These are phyloP conservation scores for Xylariaceae sp. DNA, from an alignment of 2,329 filamentous ascomycete species.

Conservation along the genomic window DNA sequence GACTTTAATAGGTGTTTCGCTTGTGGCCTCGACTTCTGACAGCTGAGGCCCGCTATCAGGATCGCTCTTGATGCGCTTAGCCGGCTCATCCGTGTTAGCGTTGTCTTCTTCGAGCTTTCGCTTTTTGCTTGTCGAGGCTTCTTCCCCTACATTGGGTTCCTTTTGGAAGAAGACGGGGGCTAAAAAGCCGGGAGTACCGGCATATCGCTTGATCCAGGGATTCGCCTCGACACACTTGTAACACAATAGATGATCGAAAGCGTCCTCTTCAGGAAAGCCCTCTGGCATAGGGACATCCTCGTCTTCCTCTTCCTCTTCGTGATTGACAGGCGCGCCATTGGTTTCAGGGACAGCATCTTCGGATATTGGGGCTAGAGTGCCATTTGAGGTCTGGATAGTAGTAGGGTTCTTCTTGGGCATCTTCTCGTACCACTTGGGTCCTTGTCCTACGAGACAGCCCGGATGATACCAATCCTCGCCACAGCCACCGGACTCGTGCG, in stretches of 20 bases:
- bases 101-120: slow-evolving; percentile 60
- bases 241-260: slow-evolving; percentile 87
- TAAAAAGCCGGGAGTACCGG: slow-evolving; percentile 74
- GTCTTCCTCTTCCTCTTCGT: slow-evolving; percentile 42
- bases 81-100: slow-evolving; percentile 31
- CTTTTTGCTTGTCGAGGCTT: slow-evolving; percentile 48
- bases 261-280: slow-evolving; percentile 83
- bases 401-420: slow-evolving; percentile 34
- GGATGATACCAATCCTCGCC: slow-evolving; percentile 98
- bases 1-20: slow-evolving; percentile 10
- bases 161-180: slow-evolving; percentile 58
- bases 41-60: slow-evolving; percentile 8
- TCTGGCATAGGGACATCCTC: slow-evolving; percentile 69
- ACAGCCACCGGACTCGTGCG: slow-evolving; percentile 77
- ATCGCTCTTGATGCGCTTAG: slow-evolving; percentile 53
- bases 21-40: slow-evolving; percentile 4
- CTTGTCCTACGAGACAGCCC: slow-evolving; percentile 80
- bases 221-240: slow-evolving; percentile 87
- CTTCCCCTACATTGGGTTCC: slow-evolving; percentile 9
- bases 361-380: slow-evolving; percentile 44
- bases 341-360: slow-evolving; percentile 38
- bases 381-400: slow-evolving; percentile 16
- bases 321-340: slow-evolving; percentile 21
- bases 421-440: slow-evolving; percentile 66
- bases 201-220: slow-evolving; percentile 90